Evolutionary conservation across 148 eudicot species (phyloP), one percentile per base, ranked within the genome.

Genomic region (Oxyria digyna): DNA sequence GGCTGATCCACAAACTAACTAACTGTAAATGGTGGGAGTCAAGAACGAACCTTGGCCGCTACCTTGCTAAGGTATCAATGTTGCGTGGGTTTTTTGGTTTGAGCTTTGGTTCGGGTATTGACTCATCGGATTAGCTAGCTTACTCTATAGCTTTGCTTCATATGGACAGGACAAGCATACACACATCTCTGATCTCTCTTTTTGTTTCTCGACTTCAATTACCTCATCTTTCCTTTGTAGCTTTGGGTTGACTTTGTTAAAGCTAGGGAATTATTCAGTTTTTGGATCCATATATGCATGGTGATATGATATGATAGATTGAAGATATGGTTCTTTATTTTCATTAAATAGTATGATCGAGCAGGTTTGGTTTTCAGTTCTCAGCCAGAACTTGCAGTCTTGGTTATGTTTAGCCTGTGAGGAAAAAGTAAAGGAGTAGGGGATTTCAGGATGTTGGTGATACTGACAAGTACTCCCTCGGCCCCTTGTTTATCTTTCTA

Each of bases 31-130:
- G 18, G 13, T 52, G 59, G 29, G 59, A 52, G 59, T 52, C 59
- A 52, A 52, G 59, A 52, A 52, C 59, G 59, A 52, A 52, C 59
- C 59, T 52, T 52, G 52, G 52, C 21, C 52, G 21, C 20, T 46
- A 46, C 52, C 52, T 46, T 46, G 52, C 52, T 18, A 46, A 18
- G 52, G 14, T 42, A 9, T 42, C 14, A 42, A 42, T 9, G 2
- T 42, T 14, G 15, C n/a, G 45, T 42, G 45, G 10, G 6, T 41
- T 41, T 18, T 15, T 14, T 2, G 57, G 27, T 23, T 52, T 52
- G 29, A 52, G 29, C 59, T 52, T 3, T 52, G 59, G 59, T 52
- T 52, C 31, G 59, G 59, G 59, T 52, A 52, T 52, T 52, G 59
- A 52, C 59, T 52, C 59, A 24, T 52, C 59, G 18, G 29, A 1